phyloP scores from a whole-genome alignment of 2,329 filamentous ascomycete species.

The Diaporthe citri region DNA sequence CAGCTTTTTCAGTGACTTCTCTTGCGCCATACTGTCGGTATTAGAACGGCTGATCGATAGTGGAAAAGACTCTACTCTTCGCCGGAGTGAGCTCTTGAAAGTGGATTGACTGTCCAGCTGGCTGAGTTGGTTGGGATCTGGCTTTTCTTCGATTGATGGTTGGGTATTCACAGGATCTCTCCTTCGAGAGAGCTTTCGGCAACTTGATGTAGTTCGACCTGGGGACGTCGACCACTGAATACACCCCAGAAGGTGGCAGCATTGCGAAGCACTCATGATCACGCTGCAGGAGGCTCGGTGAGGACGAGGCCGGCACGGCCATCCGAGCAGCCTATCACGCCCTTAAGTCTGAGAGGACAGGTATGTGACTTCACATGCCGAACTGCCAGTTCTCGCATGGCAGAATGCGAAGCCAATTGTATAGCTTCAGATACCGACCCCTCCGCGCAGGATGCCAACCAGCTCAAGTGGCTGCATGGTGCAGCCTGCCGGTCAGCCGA shows the following conservation, averaged over 20 bases:
- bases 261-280: no score
- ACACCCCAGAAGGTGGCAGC: no score
- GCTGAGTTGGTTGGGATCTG: not conserved
- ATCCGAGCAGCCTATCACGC: not conserved
- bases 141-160: not conserved
- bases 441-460: no score
- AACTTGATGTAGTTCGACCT: no score
- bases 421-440: no score
- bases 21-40: not conserved
- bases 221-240: no score
- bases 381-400: not conserved
- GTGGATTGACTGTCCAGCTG: not conserved
- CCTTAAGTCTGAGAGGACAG: not conserved
- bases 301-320: not conserved
- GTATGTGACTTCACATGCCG: not conserved
- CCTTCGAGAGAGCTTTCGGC: no score
- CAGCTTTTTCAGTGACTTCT: not conserved
- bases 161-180: not conserved
- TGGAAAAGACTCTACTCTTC: not conserved
- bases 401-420: not conserved
- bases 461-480: not conserved
- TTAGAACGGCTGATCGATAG: not conserved
- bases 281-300: no score
- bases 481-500: not conserved
- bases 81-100: not conserved